phyloP scores from a whole-genome alignment of 192 early-diverging fungal genomes.

The Coemansia sp. region DNA sequence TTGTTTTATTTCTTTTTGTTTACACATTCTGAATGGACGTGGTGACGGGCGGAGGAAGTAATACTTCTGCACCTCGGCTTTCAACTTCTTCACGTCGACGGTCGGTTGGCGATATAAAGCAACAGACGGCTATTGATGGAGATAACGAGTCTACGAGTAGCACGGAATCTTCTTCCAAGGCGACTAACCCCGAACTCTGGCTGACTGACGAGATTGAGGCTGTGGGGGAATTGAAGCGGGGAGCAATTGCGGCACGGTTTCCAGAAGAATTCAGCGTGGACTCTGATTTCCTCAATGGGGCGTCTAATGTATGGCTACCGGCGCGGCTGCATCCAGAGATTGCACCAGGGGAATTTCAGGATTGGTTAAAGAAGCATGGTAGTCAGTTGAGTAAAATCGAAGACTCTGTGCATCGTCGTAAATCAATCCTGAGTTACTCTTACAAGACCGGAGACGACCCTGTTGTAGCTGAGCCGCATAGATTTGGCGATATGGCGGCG shows the following conservation, averaged over 20 bases:
- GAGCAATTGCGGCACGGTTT: conserved; percentile 57
- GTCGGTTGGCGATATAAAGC: conserved; percentile 18
- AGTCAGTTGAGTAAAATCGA: conserved; percentile 49
- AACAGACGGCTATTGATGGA: neutral
- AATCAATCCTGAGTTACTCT: conserved; percentile 58
- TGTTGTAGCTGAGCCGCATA: neutral
- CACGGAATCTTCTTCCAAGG: conserved; percentile 2
- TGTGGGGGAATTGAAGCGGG: conserved; percentile 58
- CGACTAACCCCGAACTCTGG: conserved; percentile 25
- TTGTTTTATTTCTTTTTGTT: conserved; percentile 10
- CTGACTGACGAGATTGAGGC: conserved; percentile 53
- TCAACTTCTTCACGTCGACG: conserved; percentile 16
- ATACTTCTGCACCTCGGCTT: neutral
- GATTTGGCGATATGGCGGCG: conserved; percentile 3
- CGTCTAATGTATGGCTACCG: conserved; percentile 60
- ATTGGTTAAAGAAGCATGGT: conserved; percentile 57
- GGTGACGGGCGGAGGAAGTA: neutral
- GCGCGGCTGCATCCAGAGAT: conserved; percentile 63
- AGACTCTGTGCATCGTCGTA: conserved; percentile 47
- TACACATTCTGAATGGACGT: conserved; percentile 6
- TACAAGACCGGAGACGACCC: conserved; percentile 26
- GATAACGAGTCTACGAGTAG: conserved; percentile 9
- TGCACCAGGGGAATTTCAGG: conserved; percentile 60
- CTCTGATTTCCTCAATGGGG: conserved; percentile 47
- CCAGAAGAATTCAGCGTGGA: conserved; percentile 59